Evolutionary conservation across 305 asterid species (phyloP), one percentile per base, ranked within the genome.

Genomic region (Rubia peregrina): DNA sequence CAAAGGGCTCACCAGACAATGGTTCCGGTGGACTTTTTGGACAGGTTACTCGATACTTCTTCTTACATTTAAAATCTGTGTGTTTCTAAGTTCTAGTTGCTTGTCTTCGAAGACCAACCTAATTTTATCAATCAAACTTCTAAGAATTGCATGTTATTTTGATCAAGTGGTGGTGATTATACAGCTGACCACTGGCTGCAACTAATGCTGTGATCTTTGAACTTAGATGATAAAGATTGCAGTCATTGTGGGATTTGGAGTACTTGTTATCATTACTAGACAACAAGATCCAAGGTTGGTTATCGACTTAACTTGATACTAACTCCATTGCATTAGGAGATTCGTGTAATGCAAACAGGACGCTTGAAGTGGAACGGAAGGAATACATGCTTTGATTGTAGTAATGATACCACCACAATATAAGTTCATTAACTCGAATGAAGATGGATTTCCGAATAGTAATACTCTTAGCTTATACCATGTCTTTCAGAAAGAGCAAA

Each of bases 241-340:
- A 12, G 76, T 82, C 53, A 75, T 90, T 64, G 79, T 89, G 80
- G 96, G 96, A 62, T 93, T 89, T 73, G 97, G 97, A 70, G 77
- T 82, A 43, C 83, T 93, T 73, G 97, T 90, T 81, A 75, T 89
- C 66, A 82, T 93, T 71, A 89, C 90, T 71, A 85, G 97, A 76
- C 89, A 93, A 77, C 87, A 80, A 76, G 95, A 89, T 78, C 92
- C 95, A 60, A 73, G 95, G 98, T 90, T 59, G 38, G 74, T 77
- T 21, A 74, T 40, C 67, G 9, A 48, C 13, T 70, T 67, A 19
- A 19, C 14, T 61, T 43, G 42, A 6, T 24, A n/a, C 53, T 21
- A 17, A 22, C 13, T 51, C 22, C 22, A 4, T 17, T 51, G 9
- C 59, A 51, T 51, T 17, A 16, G 59, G 17, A 51, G 22, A 6